phyloP scores from a whole-genome alignment of 73 alveolate genomes.

The Blepharisma stoltei region DNA sequence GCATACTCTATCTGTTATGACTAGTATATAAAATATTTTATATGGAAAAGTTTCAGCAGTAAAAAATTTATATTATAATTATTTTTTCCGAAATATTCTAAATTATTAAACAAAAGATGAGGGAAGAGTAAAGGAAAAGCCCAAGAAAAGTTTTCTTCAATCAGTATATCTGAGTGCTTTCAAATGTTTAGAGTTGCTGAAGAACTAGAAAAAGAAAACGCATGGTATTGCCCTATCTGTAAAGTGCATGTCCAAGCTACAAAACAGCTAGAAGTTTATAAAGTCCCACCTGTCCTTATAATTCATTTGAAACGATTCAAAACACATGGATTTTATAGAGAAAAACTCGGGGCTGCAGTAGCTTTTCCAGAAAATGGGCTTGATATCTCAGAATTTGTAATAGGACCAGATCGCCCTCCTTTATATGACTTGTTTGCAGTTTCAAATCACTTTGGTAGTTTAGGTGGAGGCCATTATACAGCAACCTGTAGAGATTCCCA shows the following conservation, averaged over 20 bases:
- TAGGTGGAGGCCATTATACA: slow-evolving; percentile 98
- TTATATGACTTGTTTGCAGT: slow-evolving; percentile 91
- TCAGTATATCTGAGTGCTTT: slow-evolving; percentile 66
- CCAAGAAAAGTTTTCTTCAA: slow-evolving; percentile 6
- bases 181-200: slow-evolving; percentile 96
- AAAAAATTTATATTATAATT: too few species aligned
- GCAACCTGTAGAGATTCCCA: slow-evolving; percentile 47
- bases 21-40: too few species aligned
- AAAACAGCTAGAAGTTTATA: slow-evolving; percentile 78
- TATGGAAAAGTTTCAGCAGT: too few species aligned
- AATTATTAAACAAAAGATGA: too few species aligned
- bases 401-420: slow-evolving; percentile 39
- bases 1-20: too few species aligned
- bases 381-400: slow-evolving; percentile 69
- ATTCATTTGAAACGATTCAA: slow-evolving; percentile 82
- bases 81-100: too few species aligned
- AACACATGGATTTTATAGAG: slow-evolving; percentile 53
- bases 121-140: slow-evolving; percentile 16
- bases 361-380: slow-evolving; percentile 63
- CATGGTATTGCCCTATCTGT: slow-evolving; percentile 69
- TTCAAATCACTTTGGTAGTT: slow-evolving; percentile 94
- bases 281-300: slow-evolving; percentile 71
- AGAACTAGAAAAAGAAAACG: slow-evolving; percentile 80
- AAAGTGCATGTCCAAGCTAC: slow-evolving; percentile 72
- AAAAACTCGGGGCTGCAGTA: slow-evolving; percentile 59